Evolutionary conservation across 129 eudicot species (phyloP).

Genomic region (Oenanthe sinensis): DNA sequence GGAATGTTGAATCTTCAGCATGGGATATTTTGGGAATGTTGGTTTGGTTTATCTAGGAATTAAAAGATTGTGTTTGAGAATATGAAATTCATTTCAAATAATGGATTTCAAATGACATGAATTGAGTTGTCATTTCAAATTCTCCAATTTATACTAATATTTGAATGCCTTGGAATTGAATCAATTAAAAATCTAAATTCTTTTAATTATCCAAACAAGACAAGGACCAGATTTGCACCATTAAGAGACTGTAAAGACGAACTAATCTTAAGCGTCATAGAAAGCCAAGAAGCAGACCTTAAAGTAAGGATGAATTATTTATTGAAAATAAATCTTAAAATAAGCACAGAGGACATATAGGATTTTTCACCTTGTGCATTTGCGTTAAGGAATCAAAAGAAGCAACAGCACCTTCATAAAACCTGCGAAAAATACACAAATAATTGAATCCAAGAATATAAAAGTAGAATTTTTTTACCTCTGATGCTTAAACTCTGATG

Average conservation of each 20-base stretch:
- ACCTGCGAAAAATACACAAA: conserved; percentile 25
- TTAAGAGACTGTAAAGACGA: background rate
- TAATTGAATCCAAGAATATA: conserved; percentile 6
- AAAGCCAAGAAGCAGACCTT: background rate
- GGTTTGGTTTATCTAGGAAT: background rate
- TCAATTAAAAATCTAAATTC: background rate
- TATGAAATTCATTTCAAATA: too few relatives aligned
- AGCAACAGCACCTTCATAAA: conserved; percentile 40
- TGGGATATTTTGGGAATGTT: background rate
- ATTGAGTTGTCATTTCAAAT: too few relatives aligned
- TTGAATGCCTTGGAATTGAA: too few relatives aligned
- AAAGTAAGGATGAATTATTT: background rate
- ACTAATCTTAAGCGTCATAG: background rate
- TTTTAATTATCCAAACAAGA: background rate
- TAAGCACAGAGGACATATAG: background rate
- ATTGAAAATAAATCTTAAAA: background rate
- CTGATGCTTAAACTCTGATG: background rate
- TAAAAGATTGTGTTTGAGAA: too few relatives aligned
- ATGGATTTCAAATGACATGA: too few relatives aligned
- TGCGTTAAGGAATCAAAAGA: conserved; percentile 35
- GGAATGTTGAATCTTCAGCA: background rate
- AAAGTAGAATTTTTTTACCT: background rate
- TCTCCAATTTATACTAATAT: too few relatives aligned
- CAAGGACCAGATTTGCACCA: background rate
- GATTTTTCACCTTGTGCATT: conserved; percentile 45